Base-by-base conservation (phyloP, 768 basidiomycete genomes). In the Tubosaeta sp. region DNA sequence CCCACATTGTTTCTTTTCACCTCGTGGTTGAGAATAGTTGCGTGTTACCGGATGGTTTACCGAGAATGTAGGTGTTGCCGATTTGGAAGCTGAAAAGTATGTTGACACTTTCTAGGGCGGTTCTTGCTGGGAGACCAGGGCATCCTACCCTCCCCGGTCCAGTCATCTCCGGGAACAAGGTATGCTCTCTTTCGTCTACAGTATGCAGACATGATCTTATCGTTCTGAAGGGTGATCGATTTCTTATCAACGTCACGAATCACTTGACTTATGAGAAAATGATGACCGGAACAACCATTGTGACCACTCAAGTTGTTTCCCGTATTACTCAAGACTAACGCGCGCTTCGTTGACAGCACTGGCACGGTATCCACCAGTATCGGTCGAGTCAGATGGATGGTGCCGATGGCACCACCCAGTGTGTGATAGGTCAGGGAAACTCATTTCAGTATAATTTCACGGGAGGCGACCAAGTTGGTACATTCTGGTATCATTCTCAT, bases 361-460 rank as follows among this genome's bases (percentile, higher is more conserved):
- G 66, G 64, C 66, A 67, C 17, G 66, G 67, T 14, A 51, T 68
- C 38, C 57, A 46, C 43, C 66, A 67, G 42, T 37, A 53, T 45
- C 53, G 56, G 10, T 60, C 55, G 2, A 63, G 54, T 31, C 53
- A 61, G 34, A 54, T 51, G 49, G 56, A 76, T 51, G 74, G 74
- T 6, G 43, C 59, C 32, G 63, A 73, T 3, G 70, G 61, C 31
- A 72, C 76, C 2, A 75, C 65, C 35, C 74, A 74, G 58, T 76
- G 74, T 51, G 74, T 73, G 3, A 76, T 75, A 27, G 57, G 59
- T 4, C 67, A 69, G 0, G 55, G 56, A 5, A 52, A 67, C 8
- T 67, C 71, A 0, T 76, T 73, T 55, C 22, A 65, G 26, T 75
- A 76, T 43, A 56, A 72, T 25, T 76, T 76, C 53, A 57, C 55